A percentile compares a stretch with the other conserved stretches of the same genome.
These are phyloP conservation scores for Boletellus emodensis DNA, from an alignment of 768 basidiomycete genomes.

Conservation along the genomic window DNA sequence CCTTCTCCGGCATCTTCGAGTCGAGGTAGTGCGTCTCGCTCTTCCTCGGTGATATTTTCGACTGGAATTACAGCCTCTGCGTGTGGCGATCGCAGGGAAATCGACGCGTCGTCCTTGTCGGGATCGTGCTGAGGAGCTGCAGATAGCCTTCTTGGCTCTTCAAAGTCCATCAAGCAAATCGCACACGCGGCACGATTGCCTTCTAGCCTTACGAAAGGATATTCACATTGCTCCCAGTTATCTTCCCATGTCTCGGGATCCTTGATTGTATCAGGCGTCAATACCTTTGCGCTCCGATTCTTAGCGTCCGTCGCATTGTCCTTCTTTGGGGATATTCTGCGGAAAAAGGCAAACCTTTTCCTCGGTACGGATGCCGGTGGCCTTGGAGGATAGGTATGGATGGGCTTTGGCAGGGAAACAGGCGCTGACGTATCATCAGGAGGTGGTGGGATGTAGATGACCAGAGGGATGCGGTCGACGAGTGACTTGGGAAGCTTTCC, in stretches of 20 bases:
- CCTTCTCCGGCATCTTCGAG: conserved; percentile 73
- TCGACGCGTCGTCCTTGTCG: conserved; percentile 17
- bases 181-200: conserved; percentile 82
- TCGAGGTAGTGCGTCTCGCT: conserved; percentile 41
- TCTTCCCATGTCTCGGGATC: conserved; percentile 65
- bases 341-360: conserved; percentile 54
- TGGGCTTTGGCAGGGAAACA: conserved; percentile 43
- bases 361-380: conserved; percentile 29
- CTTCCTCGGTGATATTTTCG: conserved; percentile 39
- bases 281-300: conserved; percentile 12
- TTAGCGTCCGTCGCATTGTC: conserved; percentile 14
- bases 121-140: conserved; percentile 25
- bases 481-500: conserved; percentile 66
- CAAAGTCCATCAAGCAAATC: conserved; percentile 82
- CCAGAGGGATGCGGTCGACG: conserved; percentile 78
- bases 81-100: conserved; percentile 9
- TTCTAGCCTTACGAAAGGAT: conserved; percentile 79
- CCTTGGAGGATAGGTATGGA: conserved; percentile 63
- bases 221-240: conserved; percentile 70
- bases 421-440: conserved; percentile 43
- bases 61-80: conserved; percentile 28
- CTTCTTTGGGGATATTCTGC: conserved; percentile 24
- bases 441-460: conserved; percentile 81
- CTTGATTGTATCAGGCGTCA: conserved; percentile 11
- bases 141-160: conserved; percentile 53